Conservation (phyloP, 306 rosid genomes). For the Rosa lucieae region DNA sequence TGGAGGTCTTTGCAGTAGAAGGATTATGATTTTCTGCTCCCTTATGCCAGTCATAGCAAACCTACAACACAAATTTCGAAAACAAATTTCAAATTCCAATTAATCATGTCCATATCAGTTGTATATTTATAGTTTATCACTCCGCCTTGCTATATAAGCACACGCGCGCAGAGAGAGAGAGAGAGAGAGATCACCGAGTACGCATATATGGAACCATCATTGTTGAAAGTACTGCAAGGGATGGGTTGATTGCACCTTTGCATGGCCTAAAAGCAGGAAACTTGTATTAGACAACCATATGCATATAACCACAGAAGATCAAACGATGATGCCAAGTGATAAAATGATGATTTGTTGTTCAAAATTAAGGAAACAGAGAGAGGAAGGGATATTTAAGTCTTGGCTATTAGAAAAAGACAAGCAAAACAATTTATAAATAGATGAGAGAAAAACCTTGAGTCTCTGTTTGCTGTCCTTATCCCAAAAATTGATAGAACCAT, state of each 20-base stretch:
- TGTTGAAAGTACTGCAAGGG: slow-evolving; percentile 79
- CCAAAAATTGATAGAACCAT: slow-evolving; percentile 94
- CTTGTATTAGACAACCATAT: neutral
- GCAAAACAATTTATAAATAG: neutral
- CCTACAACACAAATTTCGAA: slow-evolving; percentile 34
- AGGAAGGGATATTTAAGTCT: neutral
- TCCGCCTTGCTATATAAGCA: too few relatives aligned
- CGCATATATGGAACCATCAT: slow-evolving; percentile 84
- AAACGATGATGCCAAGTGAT: neutral
- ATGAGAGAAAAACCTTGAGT: slow-evolving; percentile 62
- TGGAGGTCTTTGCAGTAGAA: slow-evolving; percentile 60
- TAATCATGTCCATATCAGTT: neutral
- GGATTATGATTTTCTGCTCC: slow-evolving; percentile 93
- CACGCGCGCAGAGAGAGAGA: too few relatives aligned
- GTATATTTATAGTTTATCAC: too few relatives aligned
- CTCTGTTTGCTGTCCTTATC: slow-evolving; percentile 96
- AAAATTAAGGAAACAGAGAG: neutral
- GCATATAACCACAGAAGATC: neutral
- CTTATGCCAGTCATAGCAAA: slow-evolving; percentile 89
- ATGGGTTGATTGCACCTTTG: slow-evolving; percentile 81
- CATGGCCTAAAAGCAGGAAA: slow-evolving; percentile 65
- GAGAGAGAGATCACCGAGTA: slow-evolving; percentile 48
- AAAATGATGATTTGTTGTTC: neutral
- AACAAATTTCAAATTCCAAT: neutral
- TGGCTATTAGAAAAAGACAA: neutral